Conservation (phyloP, 768 basidiomycete genomes). For the Calocybe indica region DNA sequence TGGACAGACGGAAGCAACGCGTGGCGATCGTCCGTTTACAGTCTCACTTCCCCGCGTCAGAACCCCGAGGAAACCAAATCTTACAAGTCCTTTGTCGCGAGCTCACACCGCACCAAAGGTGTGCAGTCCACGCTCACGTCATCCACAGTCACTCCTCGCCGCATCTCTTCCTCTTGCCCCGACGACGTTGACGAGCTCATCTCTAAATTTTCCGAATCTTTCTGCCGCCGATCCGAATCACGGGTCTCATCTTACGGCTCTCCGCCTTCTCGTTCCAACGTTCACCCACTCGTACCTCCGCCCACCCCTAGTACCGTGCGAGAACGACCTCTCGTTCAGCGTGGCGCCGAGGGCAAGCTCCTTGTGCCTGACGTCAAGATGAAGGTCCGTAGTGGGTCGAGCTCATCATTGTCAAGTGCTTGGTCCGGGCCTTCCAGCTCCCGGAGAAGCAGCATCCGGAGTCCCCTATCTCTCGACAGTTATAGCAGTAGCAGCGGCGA, state of each 20-base stretch:
- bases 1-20: slow-evolving; percentile 65
- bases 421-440: slow-evolving; percentile 20
- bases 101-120: slow-evolving; percentile 42
- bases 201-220: slow-evolving; percentile 48
- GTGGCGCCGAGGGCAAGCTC: slow-evolving; percentile 59
- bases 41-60: slow-evolving; percentile 36
- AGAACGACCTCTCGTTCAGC: slow-evolving; percentile 51
- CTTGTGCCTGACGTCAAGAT: slow-evolving; percentile 42
- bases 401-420: slow-evolving; percentile 28
- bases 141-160: slow-evolving; percentile 12
- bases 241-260: slow-evolving; percentile 34
- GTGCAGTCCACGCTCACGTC: slow-evolving; percentile 40
- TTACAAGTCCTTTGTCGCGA: slow-evolving; percentile 42
- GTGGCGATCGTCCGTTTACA: slow-evolving; percentile 65
- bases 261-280: slow-evolving; percentile 27
- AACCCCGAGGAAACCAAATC: slow-evolving; percentile 25
- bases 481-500: slow-evolving; percentile 21
- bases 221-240: slow-evolving; percentile 50
- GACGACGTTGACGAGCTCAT: slow-evolving; percentile 41
- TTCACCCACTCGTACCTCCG: slow-evolving; percentile 26
- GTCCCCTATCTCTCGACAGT: slow-evolving; percentile 22
- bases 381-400: slow-evolving; percentile 29
- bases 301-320: slow-evolving; percentile 17
- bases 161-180: neutral
- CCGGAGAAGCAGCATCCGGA: slow-evolving; percentile 17